Evolutionary conservation across 2,329 filamentous ascomycete species (phyloP).

Genomic region (Talaromyces sp.): DNA sequence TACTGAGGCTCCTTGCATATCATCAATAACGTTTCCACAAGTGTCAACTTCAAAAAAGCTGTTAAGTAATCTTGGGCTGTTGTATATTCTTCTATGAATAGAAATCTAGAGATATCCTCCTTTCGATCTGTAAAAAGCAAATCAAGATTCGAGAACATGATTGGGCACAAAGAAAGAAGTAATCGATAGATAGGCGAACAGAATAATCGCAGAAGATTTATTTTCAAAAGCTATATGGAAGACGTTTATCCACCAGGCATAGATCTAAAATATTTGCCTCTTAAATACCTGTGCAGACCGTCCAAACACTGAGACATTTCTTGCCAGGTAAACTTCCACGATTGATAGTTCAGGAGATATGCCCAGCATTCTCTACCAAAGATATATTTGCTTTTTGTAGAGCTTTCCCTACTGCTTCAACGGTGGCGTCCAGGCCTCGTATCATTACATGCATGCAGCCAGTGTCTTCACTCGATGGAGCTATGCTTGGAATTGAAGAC

Average conservation of each 20-base stretch:
- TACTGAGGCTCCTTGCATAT: neutral
- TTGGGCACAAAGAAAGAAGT: neutral
- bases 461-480: neutral
- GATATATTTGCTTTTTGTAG: neutral
- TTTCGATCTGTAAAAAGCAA: neutral
- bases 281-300: neutral
- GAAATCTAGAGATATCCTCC: neutral
- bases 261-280: neutral
- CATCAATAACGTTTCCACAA: neutral
- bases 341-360: neutral
- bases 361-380: neutral
- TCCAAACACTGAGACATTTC: neutral
- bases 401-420: neutral
- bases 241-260: neutral
- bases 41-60: neutral
- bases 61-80: neutral
- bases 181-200: neutral
- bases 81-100: neutral
- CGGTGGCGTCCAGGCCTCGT: neutral
- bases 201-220: neutral
- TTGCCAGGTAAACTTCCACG: neutral
- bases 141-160: neutral
- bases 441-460: neutral
- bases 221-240: neutral
- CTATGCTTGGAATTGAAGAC: neutral